phyloP scores from a whole-genome alignment of 139 green algal species.

The Parachlorella kessleri region DNA sequence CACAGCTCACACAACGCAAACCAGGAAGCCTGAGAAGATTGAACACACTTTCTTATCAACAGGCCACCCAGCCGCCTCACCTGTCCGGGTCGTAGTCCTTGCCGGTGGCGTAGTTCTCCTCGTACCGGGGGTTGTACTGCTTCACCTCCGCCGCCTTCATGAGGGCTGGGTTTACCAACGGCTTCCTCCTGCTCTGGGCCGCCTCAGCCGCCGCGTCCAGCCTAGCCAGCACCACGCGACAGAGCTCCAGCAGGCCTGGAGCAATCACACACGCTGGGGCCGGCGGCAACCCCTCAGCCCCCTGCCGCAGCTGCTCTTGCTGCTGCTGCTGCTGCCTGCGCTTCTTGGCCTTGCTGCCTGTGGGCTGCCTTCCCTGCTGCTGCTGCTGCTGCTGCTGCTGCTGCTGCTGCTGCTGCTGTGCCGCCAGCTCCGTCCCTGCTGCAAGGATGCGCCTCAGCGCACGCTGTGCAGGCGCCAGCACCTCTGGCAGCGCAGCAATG shows the following conservation, averaged over 20 bases:
- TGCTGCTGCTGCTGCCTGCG: slow-evolving; percentile 3
- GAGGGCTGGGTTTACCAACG: slow-evolving; percentile 30
- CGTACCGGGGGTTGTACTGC: slow-evolving; percentile 86
- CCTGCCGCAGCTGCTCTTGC: not conserved
- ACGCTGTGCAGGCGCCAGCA: slow-evolving; percentile 41
- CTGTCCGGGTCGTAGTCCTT: slow-evolving; percentile 86
- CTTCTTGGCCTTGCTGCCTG: not conserved
- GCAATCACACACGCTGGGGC: slow-evolving; percentile 2
- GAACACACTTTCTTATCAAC: no score
- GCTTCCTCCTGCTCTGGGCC: slow-evolving; percentile 22
- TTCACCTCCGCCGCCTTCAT: slow-evolving; percentile 42
- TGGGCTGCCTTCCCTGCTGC: not conserved
- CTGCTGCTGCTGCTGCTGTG: not conserved
- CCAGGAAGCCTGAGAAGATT: no score
- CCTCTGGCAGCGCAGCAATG: slow-evolving; percentile 53
- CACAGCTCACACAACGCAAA: no score
- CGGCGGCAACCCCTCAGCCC: not conserved
- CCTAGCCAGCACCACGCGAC: slow-evolving; percentile 11
- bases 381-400: not conserved
- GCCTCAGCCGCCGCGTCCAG: slow-evolving; percentile 15
- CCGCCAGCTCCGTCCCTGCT: not conserved
- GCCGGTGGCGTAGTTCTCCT: slow-evolving; percentile 76
- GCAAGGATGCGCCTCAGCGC: slow-evolving; percentile 20
- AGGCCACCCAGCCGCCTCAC: slow-evolving; percentile 15
- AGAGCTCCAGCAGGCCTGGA: slow-evolving; percentile 39